phyloP scores from a whole-genome alignment of 176 grass and related monocot species.

The Oryza punctata region DNA sequence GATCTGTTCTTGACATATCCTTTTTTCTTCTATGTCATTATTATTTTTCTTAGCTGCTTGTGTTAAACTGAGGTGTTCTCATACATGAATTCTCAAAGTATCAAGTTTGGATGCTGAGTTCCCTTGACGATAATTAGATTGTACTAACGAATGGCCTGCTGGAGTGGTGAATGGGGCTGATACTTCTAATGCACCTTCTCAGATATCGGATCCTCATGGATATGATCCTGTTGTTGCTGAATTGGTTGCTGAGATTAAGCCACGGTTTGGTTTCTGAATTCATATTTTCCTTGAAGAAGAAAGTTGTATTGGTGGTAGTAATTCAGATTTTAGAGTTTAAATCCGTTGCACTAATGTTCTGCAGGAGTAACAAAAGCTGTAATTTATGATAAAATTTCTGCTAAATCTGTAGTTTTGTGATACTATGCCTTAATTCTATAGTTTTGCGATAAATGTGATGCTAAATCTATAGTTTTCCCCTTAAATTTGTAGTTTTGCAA shows the following conservation, averaged over 20 bases:
- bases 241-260: slow-evolving; percentile 82
- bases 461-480: too few relatives aligned
- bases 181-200: slow-evolving; percentile 50
- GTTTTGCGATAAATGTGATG: too few relatives aligned
- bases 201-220: slow-evolving; percentile 58
- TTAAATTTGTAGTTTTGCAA: too few relatives aligned
- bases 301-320: background rate
- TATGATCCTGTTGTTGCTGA: slow-evolving; percentile 67
- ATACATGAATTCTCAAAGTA: slow-evolving; percentile 14
- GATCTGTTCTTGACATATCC: slow-evolving; percentile 98
- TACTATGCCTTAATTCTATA: too few relatives aligned
- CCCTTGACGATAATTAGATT: slow-evolving; percentile 58
- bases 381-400: too few relatives aligned
- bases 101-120: background rate
- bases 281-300: slow-evolving; percentile 3
- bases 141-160: slow-evolving; percentile 90
- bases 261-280: slow-evolving; percentile 56
- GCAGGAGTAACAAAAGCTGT: too few relatives aligned
- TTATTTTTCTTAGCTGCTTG: slow-evolving; percentile 2
- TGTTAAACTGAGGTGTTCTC: background rate
- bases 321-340: background rate
- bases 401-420: too few relatives aligned
- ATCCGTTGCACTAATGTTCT: too few relatives aligned
- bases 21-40: slow-evolving; percentile 16
- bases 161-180: slow-evolving; percentile 67